Evolutionary conservation across 495 filamentous ascomycete species (phyloP).

Genomic region (Podospora bellae-mahoneyi): DNA sequence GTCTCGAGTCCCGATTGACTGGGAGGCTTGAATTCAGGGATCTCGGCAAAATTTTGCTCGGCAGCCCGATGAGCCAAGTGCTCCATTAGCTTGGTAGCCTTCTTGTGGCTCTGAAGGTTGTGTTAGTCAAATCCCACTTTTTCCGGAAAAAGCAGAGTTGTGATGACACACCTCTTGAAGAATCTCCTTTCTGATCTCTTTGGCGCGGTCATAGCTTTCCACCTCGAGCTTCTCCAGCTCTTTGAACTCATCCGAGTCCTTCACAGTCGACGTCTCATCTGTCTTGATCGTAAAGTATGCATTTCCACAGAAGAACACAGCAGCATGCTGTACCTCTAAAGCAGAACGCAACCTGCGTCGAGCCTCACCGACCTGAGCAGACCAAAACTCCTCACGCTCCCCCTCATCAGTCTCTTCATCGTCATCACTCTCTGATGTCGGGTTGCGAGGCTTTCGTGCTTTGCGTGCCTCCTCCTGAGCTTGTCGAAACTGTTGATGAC

Average conservation of each 20-base stretch:
- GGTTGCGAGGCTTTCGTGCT: constrained; percentile 40
- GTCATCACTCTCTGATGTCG: constrained; percentile 39
- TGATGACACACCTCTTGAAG: constrained; percentile 45
- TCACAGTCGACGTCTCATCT: constrained; percentile 55
- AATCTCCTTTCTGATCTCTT: constrained; percentile 72
- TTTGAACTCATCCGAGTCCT: constrained; percentile 63
- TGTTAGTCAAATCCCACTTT: constrained; percentile 15
- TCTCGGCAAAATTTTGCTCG: constrained; percentile 55
- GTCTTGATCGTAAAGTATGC: constrained; percentile 78
- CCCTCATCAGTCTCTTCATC: constrained; percentile 24
- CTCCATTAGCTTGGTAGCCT: constrained; percentile 41
- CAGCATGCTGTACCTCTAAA: constrained; percentile 77
- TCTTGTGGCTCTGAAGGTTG: constrained; percentile 25
- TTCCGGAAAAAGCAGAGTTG: neutral
- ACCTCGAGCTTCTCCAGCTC: constrained; percentile 65
- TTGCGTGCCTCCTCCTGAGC: constrained; percentile 51
- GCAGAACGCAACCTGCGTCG: constrained; percentile 65
- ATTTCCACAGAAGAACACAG: constrained; percentile 79
- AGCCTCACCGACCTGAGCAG: constrained; percentile 50
- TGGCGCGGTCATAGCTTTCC: constrained; percentile 71
- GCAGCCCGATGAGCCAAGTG: constrained; percentile 46
- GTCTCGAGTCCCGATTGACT: constrained; percentile 37
- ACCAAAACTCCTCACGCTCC: constrained; percentile 27
- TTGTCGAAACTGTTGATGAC: constrained; percentile 55
- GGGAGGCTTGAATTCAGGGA: constrained; percentile 51